Percentiles rank a stretch among this genome's conserved stretches.
These are phyloP conservation scores for Solanum pimpinellifolium DNA, from an alignment of 257 asterid genomes.

Conservation along the genomic window DNA sequence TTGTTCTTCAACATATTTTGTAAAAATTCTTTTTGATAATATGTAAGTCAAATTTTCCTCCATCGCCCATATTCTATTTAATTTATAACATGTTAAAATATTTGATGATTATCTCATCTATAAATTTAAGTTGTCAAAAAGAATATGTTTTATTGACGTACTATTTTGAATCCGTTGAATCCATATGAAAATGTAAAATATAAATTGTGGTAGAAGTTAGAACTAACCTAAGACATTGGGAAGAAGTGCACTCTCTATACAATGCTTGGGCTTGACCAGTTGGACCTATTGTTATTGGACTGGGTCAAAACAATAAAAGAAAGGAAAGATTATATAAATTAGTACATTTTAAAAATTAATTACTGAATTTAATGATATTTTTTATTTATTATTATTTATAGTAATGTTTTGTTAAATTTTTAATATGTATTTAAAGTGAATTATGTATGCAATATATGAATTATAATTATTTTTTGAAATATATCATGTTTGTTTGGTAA, in stretches of 20 bases:
- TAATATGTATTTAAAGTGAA: no score
- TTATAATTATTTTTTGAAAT: no score
- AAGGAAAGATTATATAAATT: no score
- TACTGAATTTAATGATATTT: accelerated
- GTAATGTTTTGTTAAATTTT: accelerated
- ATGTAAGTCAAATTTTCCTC: not conserved
- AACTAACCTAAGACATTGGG: not conserved
- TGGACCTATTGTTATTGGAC: not conserved
- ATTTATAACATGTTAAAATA: not conserved
- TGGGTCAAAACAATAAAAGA: not conserved
- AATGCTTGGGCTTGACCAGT: not conserved
- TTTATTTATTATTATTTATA: no score
- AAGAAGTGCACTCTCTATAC: not conserved
- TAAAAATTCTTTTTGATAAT: no score
- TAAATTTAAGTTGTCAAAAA: not conserved
- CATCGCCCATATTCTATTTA: not conserved
- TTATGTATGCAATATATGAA: no score
- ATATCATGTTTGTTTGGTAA: no score
- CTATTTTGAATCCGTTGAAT: not conserved
- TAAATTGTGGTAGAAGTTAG: not conserved
- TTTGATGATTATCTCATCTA: not conserved
- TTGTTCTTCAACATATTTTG: no score
- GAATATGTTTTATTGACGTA: not conserved
- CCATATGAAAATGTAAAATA: not conserved
- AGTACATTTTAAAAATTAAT: no score